phyloP scores from a whole-genome alignment of 2,329 filamentous ascomycete species.

The Bipolaris oryzae region DNA sequence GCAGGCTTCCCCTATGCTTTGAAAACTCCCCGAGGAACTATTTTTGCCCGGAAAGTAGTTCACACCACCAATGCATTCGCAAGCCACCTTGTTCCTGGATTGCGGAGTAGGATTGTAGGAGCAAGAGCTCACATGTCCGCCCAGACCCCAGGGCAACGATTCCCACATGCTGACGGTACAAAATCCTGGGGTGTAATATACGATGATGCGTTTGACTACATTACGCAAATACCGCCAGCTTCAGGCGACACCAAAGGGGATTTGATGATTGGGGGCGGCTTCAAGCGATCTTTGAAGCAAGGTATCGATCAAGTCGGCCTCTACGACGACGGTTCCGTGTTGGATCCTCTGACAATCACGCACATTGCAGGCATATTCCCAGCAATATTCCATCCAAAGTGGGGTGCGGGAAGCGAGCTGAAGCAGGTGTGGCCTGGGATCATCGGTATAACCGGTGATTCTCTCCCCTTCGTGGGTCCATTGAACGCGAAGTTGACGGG shows the following conservation, averaged over 20 bases:
- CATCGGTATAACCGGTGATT: conserved; percentile 57
- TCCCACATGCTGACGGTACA: conserved; percentile 39
- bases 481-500: conserved; percentile 43
- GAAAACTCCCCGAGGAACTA: conserved; percentile 53
- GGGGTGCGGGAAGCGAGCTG: conserved; percentile 27
- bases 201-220: conserved; percentile 9
- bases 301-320: conserved; percentile 17
- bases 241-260: conserved; percentile 13
- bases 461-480: conserved; percentile 59
- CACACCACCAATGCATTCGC: conserved; percentile 65
- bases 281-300: conserved; percentile 21
- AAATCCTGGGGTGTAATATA: conserved; percentile 58
- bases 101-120: conserved; percentile 41
- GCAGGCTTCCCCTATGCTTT: conserved; percentile 49
- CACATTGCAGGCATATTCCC: conserved; percentile 19
- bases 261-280: conserved; percentile 20
- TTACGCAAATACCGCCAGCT: conserved; percentile 12
- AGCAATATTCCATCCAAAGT: conserved; percentile 15
- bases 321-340: conserved; percentile 15
- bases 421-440: conserved; percentile 59
- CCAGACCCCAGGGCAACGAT: conserved; percentile 51
- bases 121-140: conserved; percentile 55
- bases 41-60: conserved; percentile 59
- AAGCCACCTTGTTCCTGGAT: conserved; percentile 57
- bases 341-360: conserved; percentile 10